These are phyloP conservation scores for Ophiostoma sp. DNA, from an alignment of 2,329 filamentous ascomycete species.

Conservation along the genomic window DNA sequence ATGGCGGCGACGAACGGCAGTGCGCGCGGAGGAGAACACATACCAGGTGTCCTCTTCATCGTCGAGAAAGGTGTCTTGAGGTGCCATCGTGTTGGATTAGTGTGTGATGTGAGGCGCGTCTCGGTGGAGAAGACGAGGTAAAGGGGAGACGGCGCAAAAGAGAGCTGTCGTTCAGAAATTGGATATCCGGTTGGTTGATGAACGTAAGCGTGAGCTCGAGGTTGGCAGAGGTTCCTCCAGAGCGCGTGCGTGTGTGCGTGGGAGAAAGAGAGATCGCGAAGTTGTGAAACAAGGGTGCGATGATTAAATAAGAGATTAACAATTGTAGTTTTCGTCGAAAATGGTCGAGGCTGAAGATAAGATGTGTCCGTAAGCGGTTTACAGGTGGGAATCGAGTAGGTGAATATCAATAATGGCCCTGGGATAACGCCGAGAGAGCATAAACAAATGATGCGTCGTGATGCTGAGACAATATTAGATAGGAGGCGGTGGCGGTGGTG, in stretches of 20 bases:
- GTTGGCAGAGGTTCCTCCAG: background rate
- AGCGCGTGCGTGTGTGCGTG: background rate
- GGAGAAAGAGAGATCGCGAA: background rate
- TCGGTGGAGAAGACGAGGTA: background rate
- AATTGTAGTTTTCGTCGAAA: background rate
- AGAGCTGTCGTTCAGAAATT: background rate
- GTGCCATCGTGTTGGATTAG: conserved; percentile 49
- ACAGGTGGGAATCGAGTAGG: background rate
- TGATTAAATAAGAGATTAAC: background rate
- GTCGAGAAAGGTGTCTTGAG: conserved; percentile 65
- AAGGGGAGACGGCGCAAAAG: background rate
- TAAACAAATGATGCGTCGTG: background rate
- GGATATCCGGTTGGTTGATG: background rate
- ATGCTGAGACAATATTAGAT: background rate
- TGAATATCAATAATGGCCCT: background rate
- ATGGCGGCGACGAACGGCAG: conserved; percentile 1
- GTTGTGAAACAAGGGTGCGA: conserved; percentile 3
- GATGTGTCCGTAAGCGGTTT: too few species aligned
- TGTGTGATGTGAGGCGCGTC: conserved; percentile 17
- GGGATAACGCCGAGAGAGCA: background rate
- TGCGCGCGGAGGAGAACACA: conserved; percentile 26
- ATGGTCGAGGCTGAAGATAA: background rate
- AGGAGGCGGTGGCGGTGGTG: background rate
- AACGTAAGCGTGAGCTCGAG: background rate
- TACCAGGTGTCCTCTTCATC: conserved; percentile 67